phyloP scores from a whole-genome alignment of 140 eudicot genomes.

The Oenanthe javanica region DNA sequence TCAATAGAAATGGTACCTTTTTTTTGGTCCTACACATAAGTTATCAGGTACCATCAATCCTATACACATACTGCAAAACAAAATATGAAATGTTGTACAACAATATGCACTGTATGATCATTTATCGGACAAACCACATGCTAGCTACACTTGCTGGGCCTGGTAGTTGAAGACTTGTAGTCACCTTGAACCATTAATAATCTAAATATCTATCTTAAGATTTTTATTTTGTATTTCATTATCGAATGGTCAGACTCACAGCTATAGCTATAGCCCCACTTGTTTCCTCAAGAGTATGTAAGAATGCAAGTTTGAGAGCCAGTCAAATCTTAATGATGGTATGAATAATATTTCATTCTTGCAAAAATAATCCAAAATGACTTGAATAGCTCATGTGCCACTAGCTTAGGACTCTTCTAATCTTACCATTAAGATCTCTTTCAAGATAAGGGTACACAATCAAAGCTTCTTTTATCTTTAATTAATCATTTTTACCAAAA shows the following conservation, averaged over 20 bases:
- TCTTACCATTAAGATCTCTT: slow-evolving; percentile 37
- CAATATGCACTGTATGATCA: background rate
- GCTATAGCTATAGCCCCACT: background rate
- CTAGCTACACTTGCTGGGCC: background rate
- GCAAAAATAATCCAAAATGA: background rate
- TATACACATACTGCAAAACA: background rate
- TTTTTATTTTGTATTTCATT: background rate
- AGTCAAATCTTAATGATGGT: background rate
- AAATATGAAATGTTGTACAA: background rate
- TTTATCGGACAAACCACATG: background rate
- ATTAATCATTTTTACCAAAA: slow-evolving; percentile 20
- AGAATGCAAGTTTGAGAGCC: background rate
- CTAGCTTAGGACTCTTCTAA: slow-evolving; percentile 41
- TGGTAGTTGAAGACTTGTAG: background rate
- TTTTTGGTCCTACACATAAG: background rate
- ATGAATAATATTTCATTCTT: slow-evolving; percentile 2
- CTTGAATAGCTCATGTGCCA: slow-evolving; percentile 53
- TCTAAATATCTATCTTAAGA: background rate
- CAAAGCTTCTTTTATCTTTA: slow-evolving; percentile 27
- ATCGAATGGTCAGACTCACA: background rate
- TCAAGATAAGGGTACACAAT: slow-evolving; percentile 18
- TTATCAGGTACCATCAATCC: background rate
- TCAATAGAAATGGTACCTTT: background rate
- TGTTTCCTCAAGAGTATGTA: background rate
- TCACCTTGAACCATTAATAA: background rate